Conservation (phyloP, 495 filamentous ascomycete genomes). For the Lasiosphaeria ovina region DNA sequence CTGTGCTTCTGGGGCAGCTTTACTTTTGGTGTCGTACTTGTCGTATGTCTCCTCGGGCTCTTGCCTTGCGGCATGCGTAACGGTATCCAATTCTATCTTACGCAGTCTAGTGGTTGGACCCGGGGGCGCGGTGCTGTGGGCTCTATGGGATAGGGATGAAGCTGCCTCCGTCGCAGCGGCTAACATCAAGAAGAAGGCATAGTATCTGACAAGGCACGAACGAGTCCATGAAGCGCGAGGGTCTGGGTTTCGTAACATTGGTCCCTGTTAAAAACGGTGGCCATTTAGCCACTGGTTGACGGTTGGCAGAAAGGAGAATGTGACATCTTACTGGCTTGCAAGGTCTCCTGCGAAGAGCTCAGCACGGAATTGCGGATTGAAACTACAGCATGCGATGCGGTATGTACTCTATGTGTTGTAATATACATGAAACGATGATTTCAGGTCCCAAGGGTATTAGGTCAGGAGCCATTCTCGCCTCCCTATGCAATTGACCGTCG, state of each 20-base stretch:
- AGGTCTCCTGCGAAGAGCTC: too few species aligned
- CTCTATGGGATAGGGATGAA: conserved; percentile 2
- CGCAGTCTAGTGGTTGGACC: conserved; percentile 3
- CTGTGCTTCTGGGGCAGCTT: background rate
- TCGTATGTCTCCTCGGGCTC: background rate
- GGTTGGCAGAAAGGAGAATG: too few species aligned
- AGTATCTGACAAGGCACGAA: background rate
- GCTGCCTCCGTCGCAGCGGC: background rate
- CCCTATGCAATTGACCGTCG: conserved; percentile 1
- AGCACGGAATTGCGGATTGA: too few species aligned
- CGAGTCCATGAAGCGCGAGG: too few species aligned
- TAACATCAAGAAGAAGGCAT: background rate
- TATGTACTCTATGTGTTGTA: too few species aligned
- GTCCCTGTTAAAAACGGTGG: too few species aligned
- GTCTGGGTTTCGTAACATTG: too few species aligned
- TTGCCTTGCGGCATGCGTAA: background rate
- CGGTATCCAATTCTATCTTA: background rate
- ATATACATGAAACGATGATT: too few species aligned
- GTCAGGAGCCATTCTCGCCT: background rate
- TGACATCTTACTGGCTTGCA: too few species aligned
- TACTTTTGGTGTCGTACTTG: background rate
- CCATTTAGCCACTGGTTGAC: too few species aligned
- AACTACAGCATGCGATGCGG: too few species aligned
- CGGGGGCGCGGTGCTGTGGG: background rate
- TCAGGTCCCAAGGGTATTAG: background rate